Base-by-base conservation (phyloP, 495 filamentous ascomycete species). In the Massariosphaeria phaeospora region DNA sequence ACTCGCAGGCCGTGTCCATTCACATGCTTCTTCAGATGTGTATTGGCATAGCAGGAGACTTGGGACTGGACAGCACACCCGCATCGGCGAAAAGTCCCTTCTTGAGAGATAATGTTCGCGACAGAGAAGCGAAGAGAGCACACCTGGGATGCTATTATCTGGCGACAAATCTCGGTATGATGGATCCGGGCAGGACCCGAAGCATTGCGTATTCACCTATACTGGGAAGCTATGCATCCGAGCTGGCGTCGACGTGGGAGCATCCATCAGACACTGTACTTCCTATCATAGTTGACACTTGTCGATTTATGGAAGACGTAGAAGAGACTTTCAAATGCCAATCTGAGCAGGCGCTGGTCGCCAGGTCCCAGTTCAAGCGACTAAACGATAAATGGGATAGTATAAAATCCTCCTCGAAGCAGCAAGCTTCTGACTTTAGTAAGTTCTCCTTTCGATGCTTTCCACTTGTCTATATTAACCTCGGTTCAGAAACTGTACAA, bases 121-220 rank as follows among this genome's bases (percentile, higher is more conserved):
- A 55, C 12, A 29, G 50, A 18, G 57, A 61, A 20, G 43, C 50
- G 23, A 56, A 57, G 41, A 36, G 58, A 20, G 58, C 58, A 23
- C 52, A 56, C 48, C 26, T 62, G 26, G 58, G 58, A 10, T 62
- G 58, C 35, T 62, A 62, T 24, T 62, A 62, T 21, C 21, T 62
- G 20, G 17, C 51, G 3, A 20, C 44, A 3, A 55, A 47, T 12
- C 17, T 55, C 13, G 48, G 39, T 3, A 30, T 52, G 26, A 0
- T 55, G 27, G 57, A 55, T 17, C 7, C 25, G 15, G 44, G 36
- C 27, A 36, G 45, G 45, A 44, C 31, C 18, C 23, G 44, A 21
- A 29, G 29, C 25, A 3, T 55, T 11, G 13, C 51, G 3, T 54
- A 55, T 33, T 49, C 57, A 2, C 23, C 3, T 10, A 55, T 23